These are phyloP conservation scores for Paecilomyces variotii DNA, from an alignment of 2,329 filamentous ascomycete genomes.

Conservation along the genomic window DNA sequence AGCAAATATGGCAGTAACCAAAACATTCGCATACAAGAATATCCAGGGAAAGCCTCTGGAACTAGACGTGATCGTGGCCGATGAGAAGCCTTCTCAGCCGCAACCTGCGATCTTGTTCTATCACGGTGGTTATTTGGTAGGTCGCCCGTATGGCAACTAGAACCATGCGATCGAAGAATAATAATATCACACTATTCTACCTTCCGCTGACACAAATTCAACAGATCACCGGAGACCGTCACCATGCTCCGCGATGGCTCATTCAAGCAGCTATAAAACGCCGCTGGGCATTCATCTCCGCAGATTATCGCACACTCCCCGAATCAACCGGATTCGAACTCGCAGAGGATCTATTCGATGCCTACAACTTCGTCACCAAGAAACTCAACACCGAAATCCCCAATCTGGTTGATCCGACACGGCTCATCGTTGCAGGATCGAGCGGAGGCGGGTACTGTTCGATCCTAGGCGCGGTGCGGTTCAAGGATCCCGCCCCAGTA, in stretches of 20 bases:
- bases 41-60: neutral
- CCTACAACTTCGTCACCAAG: neutral
- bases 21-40: neutral
- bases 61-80: neutral
- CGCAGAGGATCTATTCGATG: neutral
- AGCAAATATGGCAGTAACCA: neutral
- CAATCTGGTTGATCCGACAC: neutral
- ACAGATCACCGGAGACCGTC: slow-evolving; percentile 3
- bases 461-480: neutral
- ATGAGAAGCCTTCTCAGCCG: neutral
- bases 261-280: slow-evolving; percentile 1
- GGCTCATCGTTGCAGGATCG: slow-evolving; percentile 1
- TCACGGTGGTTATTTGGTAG: slow-evolving; percentile 2
- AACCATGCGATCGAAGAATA: neutral
- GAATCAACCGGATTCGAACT: slow-evolving; percentile 2
- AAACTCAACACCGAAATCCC: neutral
- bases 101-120: slow-evolving; percentile 1
- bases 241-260: neutral
- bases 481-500: neutral
- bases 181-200: neutral
- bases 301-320: slow-evolving; percentile 1
- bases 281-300: slow-evolving; percentile 2
- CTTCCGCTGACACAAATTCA: neutral
- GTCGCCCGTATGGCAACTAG: neutral
- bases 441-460: slow-evolving; percentile 3